Base-by-base conservation (phyloP, 306 rosid genomes). In the Malus orientalis region DNA sequence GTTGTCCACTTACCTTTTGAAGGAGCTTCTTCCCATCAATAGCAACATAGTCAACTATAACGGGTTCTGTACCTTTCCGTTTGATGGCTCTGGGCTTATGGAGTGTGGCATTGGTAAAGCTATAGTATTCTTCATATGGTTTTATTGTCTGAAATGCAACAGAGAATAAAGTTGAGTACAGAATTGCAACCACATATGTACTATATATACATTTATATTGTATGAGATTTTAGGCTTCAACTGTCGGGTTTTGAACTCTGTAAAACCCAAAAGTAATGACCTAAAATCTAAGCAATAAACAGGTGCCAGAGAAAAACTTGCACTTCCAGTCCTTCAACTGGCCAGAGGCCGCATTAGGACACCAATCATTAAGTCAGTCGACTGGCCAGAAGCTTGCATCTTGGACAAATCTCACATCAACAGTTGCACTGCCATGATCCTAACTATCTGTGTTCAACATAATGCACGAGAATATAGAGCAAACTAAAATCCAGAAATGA, bases 11-110 rank as follows among this genome's bases (percentile, higher is more conserved):
- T 44, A 88, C 99, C 97, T 95, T 90, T 68, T 84, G 95, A 74
- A 87, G 82, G 57, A 80, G 33, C 70, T 81, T 84, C 86, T 84
- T 92, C 44, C 67, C 86, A 76, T 90, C 97, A 82, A 92, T 78
- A 74, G 97, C 83, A 77, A 92, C 97, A 80, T 89, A 92, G 76
- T 95, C 99, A 71, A 95, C 92, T 74, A 86, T 78, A 81, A 82
- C 96, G 83, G 97, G 88, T 74, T 92, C 99, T 27, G 97, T 81
- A 76, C 96, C 97, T 79, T 90, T 90, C 61, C 67, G 88, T 74
- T 75, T 89, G n/a, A 10, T 29, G 73, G 74, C 59, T 68, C 57
- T 74, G 6, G 63, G 71, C 14, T 73, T 64, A 81, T 68, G 79
- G 0, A 84, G 83, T 36, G 80, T 79, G 75, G 86, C 91, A 79